Conservation (phyloP, 495 filamentous ascomycete genomes). For the Tuber indicum region DNA sequence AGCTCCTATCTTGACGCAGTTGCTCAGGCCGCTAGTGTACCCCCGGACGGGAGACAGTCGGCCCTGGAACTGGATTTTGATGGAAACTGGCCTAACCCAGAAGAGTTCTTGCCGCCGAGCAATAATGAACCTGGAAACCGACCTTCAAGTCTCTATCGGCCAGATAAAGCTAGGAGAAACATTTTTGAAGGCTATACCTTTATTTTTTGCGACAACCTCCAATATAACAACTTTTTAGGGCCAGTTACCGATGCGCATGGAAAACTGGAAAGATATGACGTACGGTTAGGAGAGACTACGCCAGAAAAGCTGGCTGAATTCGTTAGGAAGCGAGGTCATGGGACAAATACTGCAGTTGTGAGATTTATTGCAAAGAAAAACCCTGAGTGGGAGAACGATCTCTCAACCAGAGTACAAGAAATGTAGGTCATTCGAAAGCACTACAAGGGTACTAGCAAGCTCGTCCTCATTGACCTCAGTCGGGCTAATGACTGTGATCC, state of each 20-base stretch:
- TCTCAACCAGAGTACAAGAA: slow-evolving; percentile 34
- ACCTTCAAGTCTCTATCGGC: slow-evolving; percentile 58
- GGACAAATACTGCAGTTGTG: slow-evolving; percentile 50
- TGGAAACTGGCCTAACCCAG: slow-evolving; percentile 67
- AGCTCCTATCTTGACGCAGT: slow-evolving; percentile 67
- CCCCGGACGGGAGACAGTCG: slow-evolving; percentile 51
- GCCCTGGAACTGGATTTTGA: slow-evolving; percentile 80
- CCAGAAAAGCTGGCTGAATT: slow-evolving; percentile 70
- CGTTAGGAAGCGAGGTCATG: slow-evolving; percentile 52
- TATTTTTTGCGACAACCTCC: slow-evolving; percentile 71
- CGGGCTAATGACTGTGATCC: slow-evolving; percentile 14
- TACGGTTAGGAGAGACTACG: slow-evolving; percentile 59
- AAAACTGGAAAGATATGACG: slow-evolving; percentile 63
- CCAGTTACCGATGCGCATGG: slow-evolving; percentile 74
- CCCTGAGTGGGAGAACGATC: slow-evolving; percentile 55
- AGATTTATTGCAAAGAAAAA: slow-evolving; percentile 60
- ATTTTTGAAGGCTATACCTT: slow-evolving; percentile 86
- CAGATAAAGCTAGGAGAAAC: slow-evolving; percentile 57
- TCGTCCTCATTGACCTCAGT: background rate
- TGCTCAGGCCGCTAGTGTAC: slow-evolving; percentile 55
- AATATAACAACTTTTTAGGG: slow-evolving; percentile 67
- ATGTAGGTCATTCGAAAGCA: slow-evolving; percentile 31
- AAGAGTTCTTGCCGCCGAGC: slow-evolving; percentile 62
- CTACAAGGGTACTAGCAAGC: background rate
- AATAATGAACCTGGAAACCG: slow-evolving; percentile 66